Evolutionary conservation across 2,329 filamentous ascomycete species (phyloP), one percentile per base, ranked within the genome.

Genomic region (Cylindrodendrum hubeiense): DNA sequence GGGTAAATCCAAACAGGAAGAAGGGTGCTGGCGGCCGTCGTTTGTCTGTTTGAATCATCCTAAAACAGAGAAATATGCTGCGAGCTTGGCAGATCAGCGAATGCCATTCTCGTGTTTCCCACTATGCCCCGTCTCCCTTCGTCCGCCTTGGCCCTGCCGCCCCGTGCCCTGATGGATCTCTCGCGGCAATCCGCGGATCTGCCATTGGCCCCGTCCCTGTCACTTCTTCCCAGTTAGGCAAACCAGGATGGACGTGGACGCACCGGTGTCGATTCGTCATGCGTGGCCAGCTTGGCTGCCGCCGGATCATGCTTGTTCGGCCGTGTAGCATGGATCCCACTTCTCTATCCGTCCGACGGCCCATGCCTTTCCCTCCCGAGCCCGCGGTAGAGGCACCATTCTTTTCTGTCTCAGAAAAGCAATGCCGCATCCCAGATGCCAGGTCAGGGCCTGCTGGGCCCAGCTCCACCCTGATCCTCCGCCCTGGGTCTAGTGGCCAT

Each of bases 401-500:
- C n/a, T 26, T 3, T 3, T 21, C 2, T 17, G 7, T n/a, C 33
- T 8, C 51, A 33, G 21, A 22, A 30, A 50, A 53, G 61, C 41
- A 47, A 53, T 59, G 46, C 37, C 46, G 55, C 51, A 60, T 50
- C 47, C 24, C 21, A 54, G 39, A 63, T 50, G 53, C 56, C 43
- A 71, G 52, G 60, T 64, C 51, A 65, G 49, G 50, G 47, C 49
- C 21, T 52, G 56, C 13, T 47, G 21, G 5, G 10, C 52, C 24
- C 19, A 53, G 24, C 49, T 58, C 57, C 57, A 58, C 49, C 41
- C 24, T 63, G 55, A 55, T 65, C 59, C 63, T 56, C 61, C 58
- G 22, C 58, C 50, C 53, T 60, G 43, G 37, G 60, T 60, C 52
- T 63, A 59, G 60, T 67, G 67, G 63, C 55, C 56, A 43, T 52